These are phyloP conservation scores for Colletotrichum cereale DNA, from an alignment of 2,329 filamentous ascomycete genomes.

Conservation along the genomic window DNA sequence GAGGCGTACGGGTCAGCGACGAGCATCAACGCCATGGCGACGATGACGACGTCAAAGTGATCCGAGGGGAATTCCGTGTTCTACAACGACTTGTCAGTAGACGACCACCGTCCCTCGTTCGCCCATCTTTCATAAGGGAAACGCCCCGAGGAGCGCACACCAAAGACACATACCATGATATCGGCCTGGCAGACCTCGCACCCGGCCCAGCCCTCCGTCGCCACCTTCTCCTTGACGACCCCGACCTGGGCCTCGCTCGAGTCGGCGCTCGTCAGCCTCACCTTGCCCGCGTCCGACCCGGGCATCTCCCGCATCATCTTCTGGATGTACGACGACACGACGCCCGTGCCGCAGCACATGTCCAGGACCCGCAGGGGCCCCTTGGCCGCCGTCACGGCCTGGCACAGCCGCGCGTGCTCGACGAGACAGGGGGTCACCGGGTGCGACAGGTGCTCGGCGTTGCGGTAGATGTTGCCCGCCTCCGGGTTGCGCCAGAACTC, in stretches of 20 bases:
- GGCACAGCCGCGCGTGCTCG: not conserved
- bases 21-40: constrained; percentile 19
- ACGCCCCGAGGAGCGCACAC: too few species aligned
- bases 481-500: constrained; percentile 13
- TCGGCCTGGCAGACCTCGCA: constrained; percentile 1
- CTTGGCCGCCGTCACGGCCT: not conserved
- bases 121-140: too few species aligned
- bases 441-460: constrained; percentile 12
- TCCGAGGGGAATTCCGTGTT: not conserved
- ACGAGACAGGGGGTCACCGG: constrained; percentile 13
- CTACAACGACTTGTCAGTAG: too few species aligned
- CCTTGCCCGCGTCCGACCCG: not conserved
- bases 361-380: constrained; percentile 9
- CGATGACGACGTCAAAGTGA: constrained; percentile 13
- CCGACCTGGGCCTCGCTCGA: constrained; percentile 20
- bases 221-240: constrained; percentile 10
- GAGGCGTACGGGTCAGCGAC: constrained; percentile 18
- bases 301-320: not conserved
- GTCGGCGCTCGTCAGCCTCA: constrained; percentile 7
- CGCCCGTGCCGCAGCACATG: constrained; percentile 26
- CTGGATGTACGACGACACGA: constrained; percentile 19
- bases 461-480: constrained; percentile 11
- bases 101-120: too few species aligned
- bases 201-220: constrained; percentile 3
- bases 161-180: constrained; percentile 1